A percentile compares a stretch with the other conserved stretches of the same genome.
phyloP scores from a whole-genome alignment of 2,329 filamentous ascomycete genomes.

The Zasmidium angulare region DNA sequence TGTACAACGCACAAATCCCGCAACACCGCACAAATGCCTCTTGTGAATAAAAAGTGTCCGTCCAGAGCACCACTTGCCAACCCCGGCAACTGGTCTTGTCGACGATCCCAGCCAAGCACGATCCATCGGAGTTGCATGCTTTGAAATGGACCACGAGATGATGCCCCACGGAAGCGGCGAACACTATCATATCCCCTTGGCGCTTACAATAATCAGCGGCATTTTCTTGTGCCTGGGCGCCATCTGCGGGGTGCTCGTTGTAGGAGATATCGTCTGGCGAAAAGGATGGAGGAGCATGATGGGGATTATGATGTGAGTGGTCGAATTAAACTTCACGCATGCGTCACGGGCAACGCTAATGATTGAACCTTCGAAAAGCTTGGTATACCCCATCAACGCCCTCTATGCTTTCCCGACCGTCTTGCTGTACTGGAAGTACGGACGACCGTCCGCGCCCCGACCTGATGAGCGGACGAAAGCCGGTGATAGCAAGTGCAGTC shows the following conservation, averaged over 20 bases:
- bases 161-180: neutral
- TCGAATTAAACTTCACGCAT: neutral
- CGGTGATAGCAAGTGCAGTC: neutral
- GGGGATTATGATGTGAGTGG: constrained; percentile 14
- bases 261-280: constrained; percentile 11
- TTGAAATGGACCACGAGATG: no score
- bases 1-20: no score
- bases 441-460: constrained; percentile 18
- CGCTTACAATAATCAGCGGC: constrained; percentile 4
- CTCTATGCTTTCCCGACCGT: constrained; percentile 27
- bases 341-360: neutral
- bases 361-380: neutral
- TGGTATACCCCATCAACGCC: constrained; percentile 28
- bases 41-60: no score
- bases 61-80: no score
- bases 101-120: no score
- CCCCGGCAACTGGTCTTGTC: no score
- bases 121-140: no score
- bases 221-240: constrained; percentile 13
- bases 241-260: constrained; percentile 5
- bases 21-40: no score
- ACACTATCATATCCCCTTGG: neutral
- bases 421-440: constrained; percentile 25
- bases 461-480: neutral
- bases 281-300: constrained; percentile 17